Base-by-base conservation (phyloP, 2,329 filamentous ascomycete species). In the Venturia oleaginea region DNA sequence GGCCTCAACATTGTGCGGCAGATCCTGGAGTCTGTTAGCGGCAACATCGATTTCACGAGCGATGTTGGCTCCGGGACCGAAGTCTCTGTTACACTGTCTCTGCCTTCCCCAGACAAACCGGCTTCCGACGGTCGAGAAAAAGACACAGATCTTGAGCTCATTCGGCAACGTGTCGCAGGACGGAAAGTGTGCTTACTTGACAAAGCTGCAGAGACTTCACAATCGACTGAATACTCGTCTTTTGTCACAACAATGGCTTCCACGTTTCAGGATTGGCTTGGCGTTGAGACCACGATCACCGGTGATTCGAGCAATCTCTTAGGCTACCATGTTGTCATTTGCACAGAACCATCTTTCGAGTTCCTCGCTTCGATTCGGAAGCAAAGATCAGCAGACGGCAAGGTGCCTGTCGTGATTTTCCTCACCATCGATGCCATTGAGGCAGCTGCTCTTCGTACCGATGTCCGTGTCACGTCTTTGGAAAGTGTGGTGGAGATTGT, bases 1-100 rank as follows among this genome's bases (percentile, higher is more conserved):
- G 75, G 75, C 24, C 68, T 77, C n/a, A 73, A 70, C 37, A 76
- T 77, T 38, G 74, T 76, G 43, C 74, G 74, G 64, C 73, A 74
- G 64, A 73, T 76, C 59, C 72, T 76, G 6, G 71, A 73, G 38
- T 72, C 72, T 22, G 62, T 76, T 8, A 72, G 72, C 24, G 75
- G 75, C 24, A 72, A 72, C 22, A 72, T 77, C 15, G 71, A 75
- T 61, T 72, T 76, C 2, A 68, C 70, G 30, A 76, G 74, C 38
- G 70, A 73, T 43, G 72, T 72, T 60, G 72, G 72, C 24, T 67
- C 70, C 13, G 75, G 75, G 32, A 76, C 75, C 2, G 73, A 74
- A 51, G 73, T 76, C 60, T 73, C 70, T 4, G 74, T 76, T 57
- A 71, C 67, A 40, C 32, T 68, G 13, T 59, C 51, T 17, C 42